Base-by-base conservation (phyloP, 2,329 filamentous ascomycete species). In the Leptographium wingfieldii region DNA sequence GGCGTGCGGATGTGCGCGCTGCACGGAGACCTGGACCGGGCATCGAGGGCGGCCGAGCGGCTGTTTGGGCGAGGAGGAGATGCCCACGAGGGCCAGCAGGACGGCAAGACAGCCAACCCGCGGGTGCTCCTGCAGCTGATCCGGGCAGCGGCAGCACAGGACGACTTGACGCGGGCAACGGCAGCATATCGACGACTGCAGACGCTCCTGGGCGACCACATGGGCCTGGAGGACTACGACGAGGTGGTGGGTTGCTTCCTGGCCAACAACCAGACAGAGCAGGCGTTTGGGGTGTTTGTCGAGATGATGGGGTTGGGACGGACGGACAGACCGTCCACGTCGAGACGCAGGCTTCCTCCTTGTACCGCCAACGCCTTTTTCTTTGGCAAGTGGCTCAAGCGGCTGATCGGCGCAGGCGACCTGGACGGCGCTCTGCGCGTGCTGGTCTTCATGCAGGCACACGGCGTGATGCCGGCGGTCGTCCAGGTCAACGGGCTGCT, bases 351-450 rank as follows among this genome's bases (percentile, higher is more conserved):
- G n/a, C 71, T 83, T 60, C 80, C 80, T 1, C 73, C 74, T 0
- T 72, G 75, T 10, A 71, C 83, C 48, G 76, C 74, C 56, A 94
- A 95, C 70, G 85, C 86, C 63, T 92, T 90, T 72, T 89, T 96
- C 71, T 87, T 91, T 65, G 88, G 86, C 40, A 92, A 90, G 67
- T 96, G 91, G 92, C 80, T 95, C 68, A 92, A 92, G 71, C 84
- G 87, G 56, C 80, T 95, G 10, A 87, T 95, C 60, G 86, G 85
- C 19, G 81, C 85, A 61, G 84, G 84, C 2, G 81, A 90, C 64
- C 73, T 88, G 16, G 81, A 87, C 60, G 87, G 86, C 2, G 89
- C 90, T 3, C 78, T 82, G 58, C 81, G 83, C 62, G 88, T 95
- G 10, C 76, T 94, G 33, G 80, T 87, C 16, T 78, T 91, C 63